phyloP scores from a whole-genome alignment of 768 basidiomycete genomes.

The Megacollybia marginata region DNA sequence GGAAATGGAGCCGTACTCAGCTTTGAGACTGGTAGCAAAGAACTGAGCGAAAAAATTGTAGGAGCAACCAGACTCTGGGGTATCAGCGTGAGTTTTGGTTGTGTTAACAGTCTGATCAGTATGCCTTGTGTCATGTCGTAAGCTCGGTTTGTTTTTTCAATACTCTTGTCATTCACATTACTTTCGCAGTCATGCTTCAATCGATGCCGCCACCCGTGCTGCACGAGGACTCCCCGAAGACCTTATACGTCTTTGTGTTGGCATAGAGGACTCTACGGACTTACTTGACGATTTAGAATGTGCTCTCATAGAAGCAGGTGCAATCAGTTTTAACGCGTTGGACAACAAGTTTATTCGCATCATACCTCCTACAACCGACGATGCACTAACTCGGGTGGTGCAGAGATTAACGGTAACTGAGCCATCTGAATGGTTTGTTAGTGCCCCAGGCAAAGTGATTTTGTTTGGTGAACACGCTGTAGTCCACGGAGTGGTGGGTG shows the following conservation, averaged over 20 bases:
- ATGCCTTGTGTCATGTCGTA: conserved; percentile 99
- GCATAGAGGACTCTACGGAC: conserved; percentile 93
- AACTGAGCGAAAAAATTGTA: conserved; percentile 85
- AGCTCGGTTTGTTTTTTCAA: conserved; percentile 28
- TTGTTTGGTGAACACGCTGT: conserved; percentile 98
- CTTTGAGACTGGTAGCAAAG: conserved; percentile 90
- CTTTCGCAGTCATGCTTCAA: conserved; percentile 81
- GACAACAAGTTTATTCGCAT: conserved; percentile 43
- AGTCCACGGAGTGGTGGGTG: conserved; percentile 88
- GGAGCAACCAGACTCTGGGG: conserved; percentile 93
- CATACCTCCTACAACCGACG: conserved; percentile 23
- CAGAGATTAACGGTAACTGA: conserved; percentile 15
- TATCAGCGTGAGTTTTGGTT: conserved; percentile 96
- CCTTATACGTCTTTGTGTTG: conserved; percentile 95
- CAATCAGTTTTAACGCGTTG: conserved; percentile 55
- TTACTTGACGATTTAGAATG: conserved; percentile 92
- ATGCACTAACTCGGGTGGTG: conserved; percentile 51
- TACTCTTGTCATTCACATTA: conserved; percentile 1
- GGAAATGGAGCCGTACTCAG: conserved; percentile 93
- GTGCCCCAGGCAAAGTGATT: conserved; percentile 96
- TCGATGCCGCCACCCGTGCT: conserved; percentile 92
- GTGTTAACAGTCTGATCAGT: conserved; percentile 95
- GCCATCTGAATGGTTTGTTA: conserved; percentile 73
- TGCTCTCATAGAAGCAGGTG: conserved; percentile 87
- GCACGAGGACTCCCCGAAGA: conserved; percentile 97